Evolutionary conservation across 2,329 filamentous ascomycete genomes (phyloP), one percentile per base, ranked within the genome.

Genomic region (Cercospora berteroae): DNA sequence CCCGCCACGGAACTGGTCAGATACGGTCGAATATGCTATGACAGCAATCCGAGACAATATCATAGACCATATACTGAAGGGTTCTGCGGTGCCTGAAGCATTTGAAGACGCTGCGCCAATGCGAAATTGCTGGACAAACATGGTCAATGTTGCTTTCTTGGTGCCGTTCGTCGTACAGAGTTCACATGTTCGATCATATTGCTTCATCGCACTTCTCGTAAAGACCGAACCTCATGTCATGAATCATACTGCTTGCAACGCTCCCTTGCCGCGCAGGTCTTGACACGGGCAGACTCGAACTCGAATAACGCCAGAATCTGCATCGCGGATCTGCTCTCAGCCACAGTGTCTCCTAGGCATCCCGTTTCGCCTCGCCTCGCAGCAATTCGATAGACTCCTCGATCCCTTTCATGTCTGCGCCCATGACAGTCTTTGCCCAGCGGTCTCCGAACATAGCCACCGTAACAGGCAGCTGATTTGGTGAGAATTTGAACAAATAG

Each of bases 371-470:
- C 55, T 58, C 55, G 42, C 67, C 55, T 20, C 64, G 39, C 64
- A 70, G 25, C 55, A 66, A 44, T 8, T 61, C 66, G 44, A 70
- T 60, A 13, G 64, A 62, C 10, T 31, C 48, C 29, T 71, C 68
- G 13, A 70, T 48, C 2, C 20, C 66, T 29, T 18, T 56, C 61
- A 67, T 31, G 27, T 70, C 63, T 3, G 66, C 39, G 13, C 69
- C 69, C 70, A 70, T 72, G 2, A 73, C 63, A 18, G 70, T 71
- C 68, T 67, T 68, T 29, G 66, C 64, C 70, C 71, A 73, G 25
- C 65, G 52, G 36, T 69, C 69, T 23, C 62, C 52, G 27, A 65
- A 63, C 61, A 72, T 71, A 13, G 71, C 63, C 13, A 70, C 69
- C 4, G 70, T 68, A 4, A 73, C 67, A 0, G 71, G 72, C 4